Percentiles rank a stretch among this genome's conserved stretches.
These are phyloP conservation scores for Claviceps sorghi DNA, from an alignment of 2,329 filamentous ascomycete genomes.

Conservation along the genomic window DNA sequence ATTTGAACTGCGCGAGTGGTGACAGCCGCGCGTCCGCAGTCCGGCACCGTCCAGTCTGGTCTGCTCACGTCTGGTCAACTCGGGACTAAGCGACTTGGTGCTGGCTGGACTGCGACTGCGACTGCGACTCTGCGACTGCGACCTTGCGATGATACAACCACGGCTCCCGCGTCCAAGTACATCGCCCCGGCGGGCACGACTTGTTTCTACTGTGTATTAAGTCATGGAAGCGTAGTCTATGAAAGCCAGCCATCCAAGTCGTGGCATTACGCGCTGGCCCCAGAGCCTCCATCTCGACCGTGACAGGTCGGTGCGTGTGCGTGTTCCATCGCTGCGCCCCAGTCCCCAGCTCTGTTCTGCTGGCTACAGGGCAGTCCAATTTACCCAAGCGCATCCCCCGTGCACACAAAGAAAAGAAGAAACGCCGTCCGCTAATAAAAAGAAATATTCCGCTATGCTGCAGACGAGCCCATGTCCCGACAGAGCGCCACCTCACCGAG, in stretches of 20 bases:
- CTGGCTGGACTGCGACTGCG: too few species aligned
- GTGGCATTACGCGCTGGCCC: background rate
- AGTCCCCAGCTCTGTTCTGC: background rate
- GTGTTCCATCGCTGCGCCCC: background rate
- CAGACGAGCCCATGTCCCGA: background rate
- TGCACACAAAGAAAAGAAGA: constrained; percentile 1
- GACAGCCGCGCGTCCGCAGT: too few species aligned
- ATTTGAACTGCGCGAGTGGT: too few species aligned
- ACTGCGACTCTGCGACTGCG: too few species aligned
- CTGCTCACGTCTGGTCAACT: too few species aligned
- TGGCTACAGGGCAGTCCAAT: background rate
- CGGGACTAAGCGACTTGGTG: too few species aligned
- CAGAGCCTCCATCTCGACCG: background rate
- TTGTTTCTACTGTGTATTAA: background rate
- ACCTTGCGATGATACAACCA: background rate
- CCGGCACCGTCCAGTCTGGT: too few species aligned
- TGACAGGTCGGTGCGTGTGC: background rate
- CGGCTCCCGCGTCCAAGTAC: background rate
- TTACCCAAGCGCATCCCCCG: background rate
- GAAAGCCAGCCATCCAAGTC: background rate
- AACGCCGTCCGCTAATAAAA: constrained; percentile 1
- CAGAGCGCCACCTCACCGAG: background rate
- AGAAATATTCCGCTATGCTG: constrained; percentile 4
- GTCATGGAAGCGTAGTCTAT: background rate
- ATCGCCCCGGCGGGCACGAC: background rate